Evolutionary conservation across 2,329 filamentous ascomycete species (phyloP), one percentile per base, ranked within the genome.

Genomic region (Xylogone sp.): DNA sequence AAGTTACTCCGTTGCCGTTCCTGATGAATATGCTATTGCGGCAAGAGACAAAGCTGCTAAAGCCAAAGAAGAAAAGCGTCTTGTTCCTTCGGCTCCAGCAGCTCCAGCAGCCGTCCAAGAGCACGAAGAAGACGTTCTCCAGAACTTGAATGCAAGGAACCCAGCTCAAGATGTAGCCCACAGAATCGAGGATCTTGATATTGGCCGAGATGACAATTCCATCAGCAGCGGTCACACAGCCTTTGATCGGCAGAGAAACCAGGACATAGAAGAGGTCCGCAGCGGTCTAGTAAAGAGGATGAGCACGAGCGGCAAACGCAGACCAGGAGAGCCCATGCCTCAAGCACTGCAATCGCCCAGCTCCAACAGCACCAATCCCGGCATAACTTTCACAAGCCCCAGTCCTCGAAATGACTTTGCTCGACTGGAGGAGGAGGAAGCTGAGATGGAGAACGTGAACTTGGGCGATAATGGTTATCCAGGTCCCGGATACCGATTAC

Each of bases 1-100:
- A 1, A 75, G 83, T 5, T 96, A 94, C 74, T 87, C 86, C 18
- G 92, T 97, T 19, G 68, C 85, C 6, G 85, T 96, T 47, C 75
- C 81, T 2, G 86, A 93, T 56, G 73, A 79, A 0, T 80, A 83
- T 58, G 91, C 90, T 5, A 71, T 76, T 22, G 72, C 77, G 31
- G 83, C 84, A 49, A 82, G 88, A 49, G 76, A 83, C 2, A 76
- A 79, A 49, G 78, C 81, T 29, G 74, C 74, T 1, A 72, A 79
- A 51, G 74, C 75, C 1, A 86, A 88, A 64, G 84, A 89, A 55
- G 81, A 76, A 3, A 75, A 73, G 49, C 84, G 90, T 29, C 70
- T 95, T 62, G 73, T 88, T 5, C 86, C 88, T 2, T 53, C 56
- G 0, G 47, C 57, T 20, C 29, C 54, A 16, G 24, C 49, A 0